phyloP scores from a whole-genome alignment of 306 rosid genomes.

The Corylus avellana region DNA sequence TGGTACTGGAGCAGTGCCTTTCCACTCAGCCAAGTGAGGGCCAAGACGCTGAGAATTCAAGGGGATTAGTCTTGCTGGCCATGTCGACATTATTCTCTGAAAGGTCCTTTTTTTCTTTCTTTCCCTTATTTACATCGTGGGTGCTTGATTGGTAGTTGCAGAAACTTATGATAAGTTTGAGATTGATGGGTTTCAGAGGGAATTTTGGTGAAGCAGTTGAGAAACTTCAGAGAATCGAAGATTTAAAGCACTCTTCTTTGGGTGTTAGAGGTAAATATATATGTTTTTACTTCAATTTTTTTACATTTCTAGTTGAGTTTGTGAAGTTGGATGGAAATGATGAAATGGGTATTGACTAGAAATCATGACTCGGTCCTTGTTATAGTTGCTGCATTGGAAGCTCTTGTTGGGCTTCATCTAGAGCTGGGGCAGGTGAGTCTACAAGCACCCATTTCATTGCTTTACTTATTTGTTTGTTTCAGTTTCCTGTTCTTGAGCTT shows the following conservation, averaged over 20 bases:
- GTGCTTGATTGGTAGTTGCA: not conserved
- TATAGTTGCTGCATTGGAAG: constrained; percentile 87
- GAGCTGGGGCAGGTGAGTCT: constrained; percentile 65
- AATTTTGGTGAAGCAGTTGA: constrained; percentile 61
- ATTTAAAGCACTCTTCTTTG: constrained; percentile 57
- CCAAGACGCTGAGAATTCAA: constrained; percentile 53
- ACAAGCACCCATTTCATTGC: not conserved
- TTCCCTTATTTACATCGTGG: not conserved
- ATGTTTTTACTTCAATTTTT: not conserved
- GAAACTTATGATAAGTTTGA: not conserved
- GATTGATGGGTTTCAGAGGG: constrained; percentile 48
- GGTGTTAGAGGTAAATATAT: constrained; percentile 57
- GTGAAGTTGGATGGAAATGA: not conserved
- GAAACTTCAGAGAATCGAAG: constrained; percentile 59
- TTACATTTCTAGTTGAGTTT: constrained; percentile 7
- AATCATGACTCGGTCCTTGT: constrained; percentile 25
- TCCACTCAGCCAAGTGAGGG: constrained; percentile 55
- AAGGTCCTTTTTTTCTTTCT: constrained; percentile 44
- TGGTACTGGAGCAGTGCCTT: constrained; percentile 78
- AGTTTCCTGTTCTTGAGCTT: not conserved
- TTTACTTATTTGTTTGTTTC: not conserved
- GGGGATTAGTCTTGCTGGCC: constrained; percentile 73
- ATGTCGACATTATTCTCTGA: constrained; percentile 73
- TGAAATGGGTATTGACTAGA: constrained; percentile 12
- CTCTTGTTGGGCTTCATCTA: constrained; percentile 80